A percentile compares a stretch with the other conserved stretches of the same genome.
Evolutionary conservation across 1,284 basidiomycete genomes (phyloP).

Genomic region (Puccinia hordei): DNA sequence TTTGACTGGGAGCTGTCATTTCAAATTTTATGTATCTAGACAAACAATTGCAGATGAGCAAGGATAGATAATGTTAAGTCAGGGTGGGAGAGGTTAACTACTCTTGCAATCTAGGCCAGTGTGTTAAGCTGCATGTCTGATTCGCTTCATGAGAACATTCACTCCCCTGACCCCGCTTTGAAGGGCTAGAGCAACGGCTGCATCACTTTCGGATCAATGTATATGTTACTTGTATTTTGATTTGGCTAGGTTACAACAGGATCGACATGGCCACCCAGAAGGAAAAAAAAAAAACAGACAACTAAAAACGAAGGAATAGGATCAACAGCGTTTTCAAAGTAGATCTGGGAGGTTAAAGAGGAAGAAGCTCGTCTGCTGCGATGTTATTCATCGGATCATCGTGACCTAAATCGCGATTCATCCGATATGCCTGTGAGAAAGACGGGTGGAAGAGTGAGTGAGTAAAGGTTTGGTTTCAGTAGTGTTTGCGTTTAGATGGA

Average conservation of each 20-base stretch:
- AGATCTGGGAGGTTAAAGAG: conserved; percentile 51
- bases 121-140: too few relatives aligned
- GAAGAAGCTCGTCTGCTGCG: conserved; percentile 64
- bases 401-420: conserved; percentile 66
- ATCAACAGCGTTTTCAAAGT: background rate
- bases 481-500: conserved; percentile 69
- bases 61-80: too few relatives aligned
- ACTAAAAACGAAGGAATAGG: background rate
- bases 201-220: background rate
- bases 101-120: too few relatives aligned
- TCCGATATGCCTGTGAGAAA: conserved; percentile 75
- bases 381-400: conserved; percentile 90
- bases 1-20: too few relatives aligned
- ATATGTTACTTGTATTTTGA: background rate
- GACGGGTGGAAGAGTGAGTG: too few relatives aligned
- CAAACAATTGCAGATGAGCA: too few relatives aligned
- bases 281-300: background rate
- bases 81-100: too few relatives aligned
- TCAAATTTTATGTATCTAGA: too few relatives aligned
- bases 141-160: too few relatives aligned
- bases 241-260: conserved; percentile 6
- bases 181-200: background rate
- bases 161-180: too few relatives aligned
- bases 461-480: conserved; percentile 80
- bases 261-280: background rate